Percentiles rank a stretch among this genome's conserved stretches.
phyloP scores from a whole-genome alignment of 1,139 yeast genomes.

The Geotrichum aggregatum region DNA sequence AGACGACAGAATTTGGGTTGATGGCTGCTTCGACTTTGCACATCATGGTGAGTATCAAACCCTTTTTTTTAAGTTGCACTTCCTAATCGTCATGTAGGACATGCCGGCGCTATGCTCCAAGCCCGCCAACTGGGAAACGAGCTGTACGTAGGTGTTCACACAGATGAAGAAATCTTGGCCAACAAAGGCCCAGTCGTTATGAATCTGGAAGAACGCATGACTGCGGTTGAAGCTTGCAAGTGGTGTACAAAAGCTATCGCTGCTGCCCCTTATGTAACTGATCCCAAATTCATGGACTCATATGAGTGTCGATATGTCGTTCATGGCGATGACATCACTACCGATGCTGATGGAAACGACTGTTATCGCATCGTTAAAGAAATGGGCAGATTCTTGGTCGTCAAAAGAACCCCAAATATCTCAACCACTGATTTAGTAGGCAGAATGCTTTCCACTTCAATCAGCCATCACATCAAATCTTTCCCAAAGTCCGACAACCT shows the following conservation, averaged over 20 bases:
- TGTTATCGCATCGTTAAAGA: slow-evolving; percentile 83
- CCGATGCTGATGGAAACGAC: slow-evolving; percentile 92
- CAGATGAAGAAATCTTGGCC: slow-evolving; percentile 73
- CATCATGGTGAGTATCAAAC: slow-evolving; percentile 67
- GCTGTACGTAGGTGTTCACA: slow-evolving; percentile 82
- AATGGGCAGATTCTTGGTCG: slow-evolving; percentile 79
- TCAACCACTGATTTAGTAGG: slow-evolving; percentile 94
- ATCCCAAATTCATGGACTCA: slow-evolving; percentile 69
- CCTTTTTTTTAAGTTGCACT: neutral
- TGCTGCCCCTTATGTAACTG: slow-evolving; percentile 93
- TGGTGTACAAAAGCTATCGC: slow-evolving; percentile 77
- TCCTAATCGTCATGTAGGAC: slow-evolving; percentile 44
- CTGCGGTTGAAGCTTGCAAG: slow-evolving; percentile 83
- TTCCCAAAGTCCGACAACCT: slow-evolving; percentile 34
- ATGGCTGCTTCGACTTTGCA: slow-evolving; percentile 95
- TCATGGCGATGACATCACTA: slow-evolving; percentile 96
- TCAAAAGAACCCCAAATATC: slow-evolving; percentile 88
- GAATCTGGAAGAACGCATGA: slow-evolving; percentile 70
- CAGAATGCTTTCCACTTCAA: slow-evolving; percentile 64
- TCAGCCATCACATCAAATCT: slow-evolving; percentile 52
- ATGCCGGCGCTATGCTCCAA: slow-evolving; percentile 93
- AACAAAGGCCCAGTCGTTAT: slow-evolving; percentile 95
- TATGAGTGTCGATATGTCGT: slow-evolving; percentile 82
- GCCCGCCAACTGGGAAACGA: slow-evolving; percentile 76
- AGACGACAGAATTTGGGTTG: slow-evolving; percentile 64